Evolutionary conservation across 2,329 filamentous ascomycete genomes (phyloP).

Genomic region (Hymenotorrendiella dingleyae): DNA sequence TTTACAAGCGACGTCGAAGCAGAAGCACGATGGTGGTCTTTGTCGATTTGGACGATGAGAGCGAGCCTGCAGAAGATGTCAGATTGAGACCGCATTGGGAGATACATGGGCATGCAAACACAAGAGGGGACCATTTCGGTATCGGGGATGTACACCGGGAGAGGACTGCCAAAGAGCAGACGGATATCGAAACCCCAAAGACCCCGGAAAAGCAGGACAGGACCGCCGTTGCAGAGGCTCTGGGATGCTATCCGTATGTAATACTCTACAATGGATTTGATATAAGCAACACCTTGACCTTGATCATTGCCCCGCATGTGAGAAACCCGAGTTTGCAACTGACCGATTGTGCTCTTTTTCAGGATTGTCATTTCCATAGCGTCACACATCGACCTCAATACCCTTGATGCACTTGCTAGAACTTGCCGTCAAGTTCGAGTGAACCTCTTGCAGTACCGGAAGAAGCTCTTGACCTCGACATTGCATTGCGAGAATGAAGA

Average conservation of each 20-base stretch:
- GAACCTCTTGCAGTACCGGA: constrained; percentile 73
- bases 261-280: too few relatives aligned
- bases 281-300: constrained; percentile 3
- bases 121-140: constrained; percentile 13
- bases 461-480: constrained; percentile 65
- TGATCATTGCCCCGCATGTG: neutral
- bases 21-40: constrained; percentile 28
- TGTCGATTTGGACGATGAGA: constrained; percentile 30
- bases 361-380: constrained; percentile 76
- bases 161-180: constrained; percentile 4
- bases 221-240: constrained; percentile 54
- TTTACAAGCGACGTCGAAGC: neutral
- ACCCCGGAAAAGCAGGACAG: constrained; percentile 39
- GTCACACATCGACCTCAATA: constrained; percentile 76
- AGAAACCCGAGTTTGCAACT: neutral
- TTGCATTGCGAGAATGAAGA: constrained; percentile 74
- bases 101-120: constrained; percentile 7
- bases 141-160: constrained; percentile 5
- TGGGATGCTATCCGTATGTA: constrained; percentile 64
- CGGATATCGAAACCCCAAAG: neutral
- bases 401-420: constrained; percentile 73
- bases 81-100: constrained; percentile 11
- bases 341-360: constrained; percentile 17
- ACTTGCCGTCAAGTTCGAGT: constrained; percentile 76
- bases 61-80: constrained; percentile 23